phyloP scores from a whole-genome alignment of 805 yeast species.

The Spathaspora girioi region DNA sequence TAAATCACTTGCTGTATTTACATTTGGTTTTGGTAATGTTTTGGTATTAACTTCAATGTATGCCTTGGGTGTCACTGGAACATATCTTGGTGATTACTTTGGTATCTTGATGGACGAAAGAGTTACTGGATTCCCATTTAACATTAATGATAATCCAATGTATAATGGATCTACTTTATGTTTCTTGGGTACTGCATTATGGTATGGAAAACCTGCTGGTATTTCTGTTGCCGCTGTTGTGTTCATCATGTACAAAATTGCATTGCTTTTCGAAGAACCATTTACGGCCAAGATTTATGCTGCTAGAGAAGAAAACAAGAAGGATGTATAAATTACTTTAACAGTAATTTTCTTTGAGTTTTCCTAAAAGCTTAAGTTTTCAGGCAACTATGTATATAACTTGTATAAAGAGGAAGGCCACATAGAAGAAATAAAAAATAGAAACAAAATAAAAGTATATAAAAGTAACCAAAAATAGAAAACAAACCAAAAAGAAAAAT shows the following conservation, averaged over 20 bases:
- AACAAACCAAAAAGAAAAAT: background rate
- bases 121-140: conserved; percentile 92
- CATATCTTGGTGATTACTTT: conserved; percentile 95
- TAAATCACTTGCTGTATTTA: conserved; percentile 48
- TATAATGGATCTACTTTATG: conserved; percentile 88
- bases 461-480: conserved; percentile 1
- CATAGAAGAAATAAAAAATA: background rate
- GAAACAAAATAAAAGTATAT: background rate
- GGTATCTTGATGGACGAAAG: conserved; percentile 90
- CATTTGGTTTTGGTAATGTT: conserved; percentile 69
- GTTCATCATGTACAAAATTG: conserved; percentile 76
- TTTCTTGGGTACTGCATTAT: conserved; percentile 86
- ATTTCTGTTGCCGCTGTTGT: conserved; percentile 69
- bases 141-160: conserved; percentile 90
- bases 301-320: conserved; percentile 44
- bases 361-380: too few relatives aligned
- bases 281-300: conserved; percentile 91
- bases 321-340: background rate
- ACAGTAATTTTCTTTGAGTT: background rate
- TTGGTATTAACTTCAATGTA: conserved; percentile 86
- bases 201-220: conserved; percentile 90
- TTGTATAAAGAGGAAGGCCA: background rate
- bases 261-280: conserved; percentile 89
- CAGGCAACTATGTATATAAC: background rate
- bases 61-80: conserved; percentile 91